Conservation (phyloP, 257 asterid genomes). For the Solanum dulcamara region DNA sequence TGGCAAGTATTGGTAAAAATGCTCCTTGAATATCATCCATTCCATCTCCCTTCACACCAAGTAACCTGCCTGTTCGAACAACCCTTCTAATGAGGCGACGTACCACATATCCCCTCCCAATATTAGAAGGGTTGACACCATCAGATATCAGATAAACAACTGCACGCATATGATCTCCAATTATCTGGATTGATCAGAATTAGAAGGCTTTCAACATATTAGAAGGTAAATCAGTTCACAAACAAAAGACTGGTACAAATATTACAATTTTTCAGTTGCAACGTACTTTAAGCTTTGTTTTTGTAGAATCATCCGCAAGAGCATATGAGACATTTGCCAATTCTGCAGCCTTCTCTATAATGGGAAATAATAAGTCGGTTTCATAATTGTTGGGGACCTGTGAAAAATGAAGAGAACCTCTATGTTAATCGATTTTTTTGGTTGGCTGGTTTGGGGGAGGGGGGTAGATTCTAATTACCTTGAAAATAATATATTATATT, state of each 20-base stretch:
- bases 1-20: constrained; percentile 68
- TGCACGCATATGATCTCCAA: constrained; percentile 97
- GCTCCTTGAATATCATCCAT: constrained; percentile 60
- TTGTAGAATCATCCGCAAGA: constrained; percentile 51
- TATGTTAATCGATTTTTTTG: neutral
- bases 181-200: constrained; percentile 38
- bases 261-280: neutral
- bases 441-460: neutral
- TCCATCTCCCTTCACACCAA: constrained; percentile 78
- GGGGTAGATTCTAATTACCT: neutral
- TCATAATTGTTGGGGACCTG: constrained; percentile 96
- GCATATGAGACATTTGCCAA: constrained; percentile 60
- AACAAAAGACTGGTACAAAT: neutral
- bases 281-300: constrained; percentile 66
- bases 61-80: constrained; percentile 77
- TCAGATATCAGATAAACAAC: constrained; percentile 87
- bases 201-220: neutral
- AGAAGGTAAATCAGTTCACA: neutral
- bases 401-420: constrained; percentile 6
- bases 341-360: constrained; percentile 72
- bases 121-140: constrained; percentile 88
- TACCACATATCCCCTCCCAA: constrained; percentile 92
- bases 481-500: neutral
- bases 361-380: constrained; percentile 81
- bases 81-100: constrained; percentile 90